phyloP scores from a whole-genome alignment of 495 filamentous ascomycete species.

The Darksidea phi region DNA sequence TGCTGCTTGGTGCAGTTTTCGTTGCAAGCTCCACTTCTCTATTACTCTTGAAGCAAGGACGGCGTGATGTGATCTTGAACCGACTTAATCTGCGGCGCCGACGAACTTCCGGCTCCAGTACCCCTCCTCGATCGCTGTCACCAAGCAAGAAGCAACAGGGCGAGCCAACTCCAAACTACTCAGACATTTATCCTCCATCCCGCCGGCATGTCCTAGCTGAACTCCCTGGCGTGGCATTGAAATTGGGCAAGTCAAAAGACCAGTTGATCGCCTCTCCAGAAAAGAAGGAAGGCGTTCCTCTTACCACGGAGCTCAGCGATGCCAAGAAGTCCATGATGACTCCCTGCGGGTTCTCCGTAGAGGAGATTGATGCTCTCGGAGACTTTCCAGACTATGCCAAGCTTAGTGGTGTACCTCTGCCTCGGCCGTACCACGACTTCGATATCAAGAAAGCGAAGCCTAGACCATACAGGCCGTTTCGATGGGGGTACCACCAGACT shows the following conservation, averaged over 20 bases:
- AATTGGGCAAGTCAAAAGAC: slow-evolving; percentile 27
- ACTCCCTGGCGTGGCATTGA: slow-evolving; percentile 29
- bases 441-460: slow-evolving; percentile 43
- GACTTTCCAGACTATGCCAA: slow-evolving; percentile 81
- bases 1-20: slow-evolving; percentile 32
- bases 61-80: slow-evolving; percentile 35
- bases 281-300: slow-evolving; percentile 31
- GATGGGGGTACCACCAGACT: slow-evolving; percentile 89
- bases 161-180: slow-evolving; percentile 43
- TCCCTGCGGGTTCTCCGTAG: slow-evolving; percentile 60
- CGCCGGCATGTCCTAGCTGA: slow-evolving; percentile 52
- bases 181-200: slow-evolving; percentile 56
- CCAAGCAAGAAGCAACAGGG: slow-evolving; percentile 41
- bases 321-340: slow-evolving; percentile 49
- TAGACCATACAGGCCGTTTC: slow-evolving; percentile 64
- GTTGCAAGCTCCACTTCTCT: slow-evolving; percentile 14
- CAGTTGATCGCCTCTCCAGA: slow-evolving; percentile 27
- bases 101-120: slow-evolving; percentile 44
- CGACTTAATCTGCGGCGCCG: slow-evolving; percentile 32
- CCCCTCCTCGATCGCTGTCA: slow-evolving; percentile 59
- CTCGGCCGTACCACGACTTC: slow-evolving; percentile 63
- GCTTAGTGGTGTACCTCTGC: slow-evolving; percentile 76
- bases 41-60: slow-evolving; percentile 26
- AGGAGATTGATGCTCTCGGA: slow-evolving; percentile 71
- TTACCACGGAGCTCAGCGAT: slow-evolving; percentile 29